Evolutionary conservation across 495 filamentous ascomycete species (phyloP), one percentile per base, ranked within the genome.

Genomic region (Chaetomidium leptoderma): DNA sequence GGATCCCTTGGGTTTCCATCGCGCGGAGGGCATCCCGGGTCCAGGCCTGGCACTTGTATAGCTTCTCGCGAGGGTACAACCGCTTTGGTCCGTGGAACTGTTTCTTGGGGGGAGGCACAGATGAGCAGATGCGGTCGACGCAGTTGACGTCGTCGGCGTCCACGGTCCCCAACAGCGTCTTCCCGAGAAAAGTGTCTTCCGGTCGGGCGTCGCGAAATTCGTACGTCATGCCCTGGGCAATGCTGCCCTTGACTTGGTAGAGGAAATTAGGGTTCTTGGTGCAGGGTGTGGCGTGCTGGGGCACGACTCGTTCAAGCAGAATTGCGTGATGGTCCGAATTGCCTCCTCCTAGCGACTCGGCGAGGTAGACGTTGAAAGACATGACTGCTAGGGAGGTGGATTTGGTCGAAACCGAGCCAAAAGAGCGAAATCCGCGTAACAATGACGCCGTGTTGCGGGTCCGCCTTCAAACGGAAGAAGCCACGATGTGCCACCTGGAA

Each of bases 281-380:
- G 26, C 16, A 6, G 43, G 10, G 14, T 10, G 7, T 8, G 24
- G 43, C 9, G 7, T 16, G 1, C 7, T 14, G 21, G 10, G 21
- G 8, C 8, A n/a, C 14, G 0, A 13, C 11, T 11, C 2, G 13
- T 7, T 46, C 43, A 6, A 46, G 10, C 0, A 46, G 4, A 16
- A 46, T 27, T 11, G 43, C 43, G 24, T 46, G 43, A 16, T 46
- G 43, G 14, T 46, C 43, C 1, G 24, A 16, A 4, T 29, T 27
- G 43, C 43, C 43, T 29, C 43, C 43, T 9, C 43, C 43, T 6
- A 46, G 43, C n/a, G 43, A 46, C 43, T 46, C 43, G 26, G 43
- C 43, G 24, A 46, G 43, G 43, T 29, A 46, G 24, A 46, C 24
- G 3, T 46, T 27, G 43, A n/a, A n/a, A n/a, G n/a, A n/a, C 29